Conservation (phyloP, 305 asterid genomes). For the Rubia balearica region DNA sequence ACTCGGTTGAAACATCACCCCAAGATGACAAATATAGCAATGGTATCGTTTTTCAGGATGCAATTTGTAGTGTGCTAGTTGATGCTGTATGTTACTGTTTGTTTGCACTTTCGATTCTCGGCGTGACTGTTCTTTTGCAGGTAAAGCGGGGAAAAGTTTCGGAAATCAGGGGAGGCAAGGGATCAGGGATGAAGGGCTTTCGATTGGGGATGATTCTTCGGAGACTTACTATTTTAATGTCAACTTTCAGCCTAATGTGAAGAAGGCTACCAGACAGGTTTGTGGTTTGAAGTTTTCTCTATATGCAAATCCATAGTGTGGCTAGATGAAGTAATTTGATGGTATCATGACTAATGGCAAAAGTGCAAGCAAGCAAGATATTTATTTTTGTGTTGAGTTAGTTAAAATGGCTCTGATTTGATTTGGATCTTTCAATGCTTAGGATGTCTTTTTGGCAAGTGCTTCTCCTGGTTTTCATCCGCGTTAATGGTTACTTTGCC, state of each 20-base stretch:
- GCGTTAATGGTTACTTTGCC: background rate
- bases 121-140: slow-evolving; percentile 7
- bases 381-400: background rate
- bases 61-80: slow-evolving; percentile 17
- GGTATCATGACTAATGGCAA: background rate
- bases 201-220: slow-evolving; percentile 18
- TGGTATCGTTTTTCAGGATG: slow-evolving; percentile 26
- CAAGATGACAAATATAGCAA: slow-evolving; percentile 62
- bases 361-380: background rate
- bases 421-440: background rate
- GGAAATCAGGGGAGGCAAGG: slow-evolving; percentile 30
- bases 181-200: slow-evolving; percentile 5
- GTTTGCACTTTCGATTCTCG: background rate
- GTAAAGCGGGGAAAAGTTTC: slow-evolving; percentile 17
- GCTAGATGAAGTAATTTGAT: background rate
- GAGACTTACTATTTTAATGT: slow-evolving; percentile 29
- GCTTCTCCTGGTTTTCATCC: slow-evolving; percentile 3
- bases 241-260: slow-evolving; percentile 24
- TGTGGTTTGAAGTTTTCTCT: slow-evolving; percentile 6
- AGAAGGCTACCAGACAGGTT: slow-evolving; percentile 40
- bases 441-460: background rate
- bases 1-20: slow-evolving; percentile 70
- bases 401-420: background rate
- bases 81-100: slow-evolving; percentile 8
- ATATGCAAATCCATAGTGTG: background rate